Conservation (phyloP, 2,329 filamentous ascomycete species). For the Botrytis galanthina region DNA sequence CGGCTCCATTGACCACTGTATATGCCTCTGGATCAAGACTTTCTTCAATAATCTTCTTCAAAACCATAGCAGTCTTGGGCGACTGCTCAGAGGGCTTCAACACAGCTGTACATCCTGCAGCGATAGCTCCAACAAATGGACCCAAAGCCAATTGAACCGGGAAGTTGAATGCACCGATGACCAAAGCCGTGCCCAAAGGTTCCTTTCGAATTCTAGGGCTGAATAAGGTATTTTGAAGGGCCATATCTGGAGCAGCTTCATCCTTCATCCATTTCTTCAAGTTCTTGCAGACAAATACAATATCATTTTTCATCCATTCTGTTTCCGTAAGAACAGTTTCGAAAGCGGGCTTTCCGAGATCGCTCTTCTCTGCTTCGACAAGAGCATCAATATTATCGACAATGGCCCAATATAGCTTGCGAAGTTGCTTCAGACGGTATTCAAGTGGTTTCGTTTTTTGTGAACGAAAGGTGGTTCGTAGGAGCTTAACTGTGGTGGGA, state of each 20-base stretch:
- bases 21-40: conserved; percentile 77
- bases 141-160: conserved; percentile 77
- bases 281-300: conserved; percentile 73
- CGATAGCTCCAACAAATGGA: conserved; percentile 84
- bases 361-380: conserved; percentile 69
- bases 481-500: conserved; percentile 54
- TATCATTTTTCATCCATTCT: conserved; percentile 76
- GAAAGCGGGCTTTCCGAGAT: conserved; percentile 74
- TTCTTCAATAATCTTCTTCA: conserved; percentile 74
- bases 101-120: conserved; percentile 84
- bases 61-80: conserved; percentile 70
- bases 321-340: conserved; percentile 76
- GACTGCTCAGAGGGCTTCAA: conserved; percentile 88
- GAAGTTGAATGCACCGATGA: conserved; percentile 95
- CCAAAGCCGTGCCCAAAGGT: conserved; percentile 75
- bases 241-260: conserved; percentile 69
- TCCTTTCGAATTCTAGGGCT: conserved; percentile 80
- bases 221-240: conserved; percentile 65
- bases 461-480: conserved; percentile 69
- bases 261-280: conserved; percentile 81
- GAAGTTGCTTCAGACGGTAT: conserved; percentile 81
- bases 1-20: conserved; percentile 72
- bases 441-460: conserved; percentile 80
- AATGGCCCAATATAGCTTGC: conserved; percentile 92
- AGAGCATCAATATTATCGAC: conserved; percentile 74